Evolutionary conservation across 352 stramenopile species (phyloP).

Genomic region (Globisporangium alternatum): DNA sequence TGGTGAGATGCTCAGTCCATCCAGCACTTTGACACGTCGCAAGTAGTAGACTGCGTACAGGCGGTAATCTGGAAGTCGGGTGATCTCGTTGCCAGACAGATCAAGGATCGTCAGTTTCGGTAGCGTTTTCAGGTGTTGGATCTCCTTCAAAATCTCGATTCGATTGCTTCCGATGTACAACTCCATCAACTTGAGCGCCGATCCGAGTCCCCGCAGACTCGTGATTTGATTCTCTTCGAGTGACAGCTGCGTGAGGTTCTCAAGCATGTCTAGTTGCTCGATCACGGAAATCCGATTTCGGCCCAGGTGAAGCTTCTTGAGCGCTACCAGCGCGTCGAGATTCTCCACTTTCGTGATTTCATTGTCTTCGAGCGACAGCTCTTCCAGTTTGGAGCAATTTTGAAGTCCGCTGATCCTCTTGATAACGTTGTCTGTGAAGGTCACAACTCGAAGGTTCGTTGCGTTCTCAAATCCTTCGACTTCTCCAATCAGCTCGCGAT

Average conservation of each 20-base stretch:
- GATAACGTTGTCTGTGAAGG: conserved; percentile 73
- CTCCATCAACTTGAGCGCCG: conserved; percentile 77
- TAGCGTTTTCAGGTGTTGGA: conserved; percentile 77
- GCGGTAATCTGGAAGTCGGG: conserved; percentile 55
- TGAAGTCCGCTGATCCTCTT: conserved; percentile 51
- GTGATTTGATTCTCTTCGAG: conserved; percentile 85
- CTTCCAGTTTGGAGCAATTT: conserved; percentile 60
- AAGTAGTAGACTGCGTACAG: conserved; percentile 83
- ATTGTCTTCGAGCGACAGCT: conserved; percentile 80
- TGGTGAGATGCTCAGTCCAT: conserved; percentile 63
- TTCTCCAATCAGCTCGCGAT: conserved; percentile 48
- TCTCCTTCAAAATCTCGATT: conserved; percentile 74
- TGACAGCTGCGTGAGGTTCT: conserved; percentile 73
- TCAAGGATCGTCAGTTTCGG: conserved; percentile 87
- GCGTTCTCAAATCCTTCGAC: conserved; percentile 58
- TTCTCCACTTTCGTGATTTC: conserved; percentile 67
- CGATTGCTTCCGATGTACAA: conserved; percentile 86
- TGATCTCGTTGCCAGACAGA: conserved; percentile 79
- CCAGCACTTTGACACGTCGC: conserved; percentile 78
- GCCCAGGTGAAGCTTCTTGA: conserved; percentile 78
- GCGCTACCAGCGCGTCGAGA: conserved; percentile 42
- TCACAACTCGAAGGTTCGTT: conserved; percentile 54
- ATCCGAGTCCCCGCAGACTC: conserved; percentile 56
- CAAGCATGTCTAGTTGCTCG: conserved; percentile 52
- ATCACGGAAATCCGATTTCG: conserved; percentile 72